Evolutionary conservation across 202 grass and related monocot genomes (phyloP).

Genomic region (Elaeis oleifera): DNA sequence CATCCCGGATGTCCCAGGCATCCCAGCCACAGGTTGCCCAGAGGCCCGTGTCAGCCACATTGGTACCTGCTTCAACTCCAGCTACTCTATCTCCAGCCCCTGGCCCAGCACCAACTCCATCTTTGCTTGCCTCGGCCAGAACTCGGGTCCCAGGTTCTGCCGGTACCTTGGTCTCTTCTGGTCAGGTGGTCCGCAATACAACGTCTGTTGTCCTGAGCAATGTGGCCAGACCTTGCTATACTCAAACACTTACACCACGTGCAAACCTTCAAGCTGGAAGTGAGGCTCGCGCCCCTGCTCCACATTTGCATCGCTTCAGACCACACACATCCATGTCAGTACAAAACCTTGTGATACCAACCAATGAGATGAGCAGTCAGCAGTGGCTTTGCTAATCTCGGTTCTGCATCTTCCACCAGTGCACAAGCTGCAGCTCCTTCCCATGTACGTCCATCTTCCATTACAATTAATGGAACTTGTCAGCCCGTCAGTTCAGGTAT

Average conservation of each 20-base stretch:
- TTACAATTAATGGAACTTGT: slow-evolving; percentile 6
- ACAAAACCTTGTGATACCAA: slow-evolving; percentile 7
- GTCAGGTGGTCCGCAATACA: slow-evolving; percentile 11
- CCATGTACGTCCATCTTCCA: background rate
- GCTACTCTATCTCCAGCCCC: slow-evolving; percentile 15
- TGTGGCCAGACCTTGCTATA: slow-evolving; percentile 18
- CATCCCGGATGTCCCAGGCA: background rate
- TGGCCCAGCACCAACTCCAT: background rate
- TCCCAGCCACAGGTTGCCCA: slow-evolving; percentile 30
- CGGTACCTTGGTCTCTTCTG: slow-evolving; percentile 17
- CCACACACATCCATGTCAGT: slow-evolving; percentile 8
- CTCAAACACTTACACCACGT: slow-evolving; percentile 22
- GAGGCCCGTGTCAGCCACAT: slow-evolving; percentile 13
- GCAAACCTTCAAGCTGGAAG: slow-evolving; percentile 32
- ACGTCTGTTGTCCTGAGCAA: slow-evolving; percentile 17
- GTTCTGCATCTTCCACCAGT: background rate
- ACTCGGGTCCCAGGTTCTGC: slow-evolving; percentile 22
- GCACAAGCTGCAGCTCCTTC: background rate
- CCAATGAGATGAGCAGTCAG: slow-evolving; percentile 21
- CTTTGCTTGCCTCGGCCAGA: slow-evolving; percentile 16
- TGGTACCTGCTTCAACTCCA: slow-evolving; percentile 6
- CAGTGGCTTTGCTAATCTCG: slow-evolving; percentile 26
- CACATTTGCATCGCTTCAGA: slow-evolving; percentile 45
- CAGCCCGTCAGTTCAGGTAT: background rate
- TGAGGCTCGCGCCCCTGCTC: slow-evolving; percentile 54